A percentile compares a stretch with the other conserved stretches of the same genome.
phyloP scores from a whole-genome alignment of 192 early-diverging fungal species.

The Linnemannia hyalina region DNA sequence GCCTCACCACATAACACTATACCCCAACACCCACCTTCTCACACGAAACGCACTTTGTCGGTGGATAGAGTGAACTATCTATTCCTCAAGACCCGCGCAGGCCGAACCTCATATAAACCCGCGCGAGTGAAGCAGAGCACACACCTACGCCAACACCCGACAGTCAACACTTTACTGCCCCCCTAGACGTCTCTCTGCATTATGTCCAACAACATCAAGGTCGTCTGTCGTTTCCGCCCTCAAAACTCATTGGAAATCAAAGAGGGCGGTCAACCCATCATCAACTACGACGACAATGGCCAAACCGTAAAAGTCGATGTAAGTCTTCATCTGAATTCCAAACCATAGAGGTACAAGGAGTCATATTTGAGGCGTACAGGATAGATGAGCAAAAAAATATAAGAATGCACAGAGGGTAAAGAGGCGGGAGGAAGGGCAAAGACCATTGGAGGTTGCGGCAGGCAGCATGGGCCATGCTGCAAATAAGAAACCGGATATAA shows the following conservation, averaged over 20 bases:
- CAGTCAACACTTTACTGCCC: background rate
- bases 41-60: background rate
- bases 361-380: background rate
- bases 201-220: conserved; percentile 89
- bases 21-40: background rate
- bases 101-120: background rate
- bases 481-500: background rate
- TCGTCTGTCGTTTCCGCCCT: conserved; percentile 97
- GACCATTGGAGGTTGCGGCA: background rate
- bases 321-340: conserved; percentile 23
- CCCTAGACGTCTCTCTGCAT: background rate
- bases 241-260: conserved; percentile 92
- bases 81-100: background rate
- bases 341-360: background rate
- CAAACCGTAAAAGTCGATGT: conserved; percentile 67
- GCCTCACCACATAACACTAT: background rate
- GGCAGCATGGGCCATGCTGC: background rate
- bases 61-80: background rate
- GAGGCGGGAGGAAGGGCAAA: background rate
- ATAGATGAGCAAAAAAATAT: background rate
- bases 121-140: conserved; percentile 14
- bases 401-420: background rate
- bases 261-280: conserved; percentile 91
- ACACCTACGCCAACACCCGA: background rate
- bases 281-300: conserved; percentile 81